Percentiles rank a stretch among this genome's conserved stretches.
phyloP scores from a whole-genome alignment of 2,329 filamentous ascomycete species.

The Allantophomopsis lycopodina region DNA sequence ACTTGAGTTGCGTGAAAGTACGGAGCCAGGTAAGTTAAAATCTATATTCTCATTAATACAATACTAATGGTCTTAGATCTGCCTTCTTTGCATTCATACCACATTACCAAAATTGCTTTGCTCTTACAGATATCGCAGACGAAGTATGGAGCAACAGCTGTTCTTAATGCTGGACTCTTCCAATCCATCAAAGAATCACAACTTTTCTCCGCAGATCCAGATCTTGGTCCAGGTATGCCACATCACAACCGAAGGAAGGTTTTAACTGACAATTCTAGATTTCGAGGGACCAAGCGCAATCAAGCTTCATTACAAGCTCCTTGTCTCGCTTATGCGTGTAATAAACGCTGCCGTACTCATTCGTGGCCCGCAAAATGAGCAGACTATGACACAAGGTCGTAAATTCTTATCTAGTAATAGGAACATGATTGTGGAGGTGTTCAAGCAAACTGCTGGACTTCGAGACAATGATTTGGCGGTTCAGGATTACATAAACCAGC shows the following conservation, averaged over 20 bases:
- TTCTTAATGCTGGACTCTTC: constrained; percentile 86
- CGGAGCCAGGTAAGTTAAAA: constrained; percentile 34
- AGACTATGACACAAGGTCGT: constrained; percentile 58
- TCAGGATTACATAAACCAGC: constrained; percentile 53
- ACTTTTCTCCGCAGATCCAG: constrained; percentile 83
- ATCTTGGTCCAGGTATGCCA: constrained; percentile 62
- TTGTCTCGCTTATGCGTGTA: constrained; percentile 69
- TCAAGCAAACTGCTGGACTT: constrained; percentile 80
- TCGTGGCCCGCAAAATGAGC: constrained; percentile 67
- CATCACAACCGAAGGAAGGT: background rate
- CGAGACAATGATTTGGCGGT: constrained; percentile 32
- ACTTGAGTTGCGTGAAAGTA: constrained; percentile 50
- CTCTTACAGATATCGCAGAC: constrained; percentile 77
- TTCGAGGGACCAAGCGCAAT: constrained; percentile 13
- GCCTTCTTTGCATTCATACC: constrained; percentile 26
- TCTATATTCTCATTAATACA: background rate
- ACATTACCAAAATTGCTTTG: constrained; percentile 64
- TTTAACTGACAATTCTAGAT: constrained; percentile 10
- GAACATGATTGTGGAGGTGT: constrained; percentile 71
- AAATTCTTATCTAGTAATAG: constrained; percentile 74
- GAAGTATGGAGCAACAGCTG: constrained; percentile 66
- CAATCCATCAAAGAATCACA: constrained; percentile 64
- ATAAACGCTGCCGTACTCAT: constrained; percentile 71
- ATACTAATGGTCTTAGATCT: constrained; percentile 16
- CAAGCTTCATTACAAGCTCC: constrained; percentile 50